Percentiles rank a stretch among this genome's conserved stretches.
phyloP scores from a whole-genome alignment of 371 early-diverging fungal species.

The Mucor velutinosus region DNA sequence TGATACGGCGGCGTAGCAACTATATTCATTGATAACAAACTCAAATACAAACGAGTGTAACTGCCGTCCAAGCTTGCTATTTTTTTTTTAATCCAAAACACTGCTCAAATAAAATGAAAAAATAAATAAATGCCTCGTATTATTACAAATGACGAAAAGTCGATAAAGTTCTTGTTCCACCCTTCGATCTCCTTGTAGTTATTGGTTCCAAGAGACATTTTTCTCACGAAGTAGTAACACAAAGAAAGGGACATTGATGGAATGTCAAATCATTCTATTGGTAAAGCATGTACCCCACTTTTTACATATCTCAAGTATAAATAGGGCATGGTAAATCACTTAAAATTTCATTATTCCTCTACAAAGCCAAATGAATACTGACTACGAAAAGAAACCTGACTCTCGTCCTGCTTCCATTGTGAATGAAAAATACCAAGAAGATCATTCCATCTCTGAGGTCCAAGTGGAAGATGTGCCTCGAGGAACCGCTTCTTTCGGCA shows the following conservation, averaged over 20 bases:
- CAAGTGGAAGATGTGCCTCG: constrained; percentile 30
- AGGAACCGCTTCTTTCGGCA: constrained; percentile 57
- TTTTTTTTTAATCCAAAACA: neutral
- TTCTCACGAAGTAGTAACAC: neutral
- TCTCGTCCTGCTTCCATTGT: neutral
- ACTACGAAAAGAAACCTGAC: neutral
- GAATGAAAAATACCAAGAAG: neutral
- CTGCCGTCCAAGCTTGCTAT: neutral
- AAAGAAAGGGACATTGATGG: neutral
- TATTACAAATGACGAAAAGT: neutral
- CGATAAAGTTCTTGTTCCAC: neutral
- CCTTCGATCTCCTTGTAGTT: neutral
- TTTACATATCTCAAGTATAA: neutral
- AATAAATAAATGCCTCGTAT: neutral
- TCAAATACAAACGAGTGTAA: neutral
- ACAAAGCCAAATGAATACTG: neutral
- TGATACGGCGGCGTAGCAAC: neutral
- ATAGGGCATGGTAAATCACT: neutral
- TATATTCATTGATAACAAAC: neutral
- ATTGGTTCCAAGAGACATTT: neutral
- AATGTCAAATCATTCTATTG: neutral
- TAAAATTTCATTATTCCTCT: neutral
- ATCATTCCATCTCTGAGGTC: constrained; percentile 6
- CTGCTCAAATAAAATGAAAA: neutral
- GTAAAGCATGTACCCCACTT: neutral